A percentile compares a stretch with the other conserved stretches of the same genome.
Conservation (phyloP, 805 yeast genomes). For the Ogataea paradorogensis region DNA sequence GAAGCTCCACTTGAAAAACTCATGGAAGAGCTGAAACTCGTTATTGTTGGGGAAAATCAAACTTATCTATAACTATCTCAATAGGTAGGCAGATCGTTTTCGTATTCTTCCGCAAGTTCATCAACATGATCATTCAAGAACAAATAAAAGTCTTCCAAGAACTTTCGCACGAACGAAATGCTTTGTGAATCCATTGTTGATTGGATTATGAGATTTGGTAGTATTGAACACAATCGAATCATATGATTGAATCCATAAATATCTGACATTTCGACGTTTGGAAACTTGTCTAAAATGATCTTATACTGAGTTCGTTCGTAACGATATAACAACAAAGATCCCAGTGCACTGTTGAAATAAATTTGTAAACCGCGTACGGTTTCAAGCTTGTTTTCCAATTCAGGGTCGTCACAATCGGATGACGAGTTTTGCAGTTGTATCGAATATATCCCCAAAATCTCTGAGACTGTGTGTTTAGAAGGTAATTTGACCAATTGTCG, state of each 20-base stretch:
- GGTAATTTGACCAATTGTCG: conserved; percentile 70
- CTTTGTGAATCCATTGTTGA: conserved; percentile 81
- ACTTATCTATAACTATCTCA: conserved; percentile 15
- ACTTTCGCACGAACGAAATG: conserved; percentile 49
- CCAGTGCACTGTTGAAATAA: conserved; percentile 73
- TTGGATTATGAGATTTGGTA: conserved; percentile 81
- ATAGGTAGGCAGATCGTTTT: conserved; percentile 43
- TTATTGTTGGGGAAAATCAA: conserved; percentile 16
- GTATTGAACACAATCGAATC: conserved; percentile 66
- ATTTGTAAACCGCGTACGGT: conserved; percentile 64
- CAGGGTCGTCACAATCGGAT: conserved; percentile 41
- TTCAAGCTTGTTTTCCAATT: conserved; percentile 56
- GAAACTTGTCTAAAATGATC: conserved; percentile 38
- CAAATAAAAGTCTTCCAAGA: conserved; percentile 51
- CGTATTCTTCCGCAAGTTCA: conserved; percentile 42
- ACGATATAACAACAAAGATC: conserved; percentile 66
- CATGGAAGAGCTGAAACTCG: conserved; percentile 14
- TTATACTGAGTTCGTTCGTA: conserved; percentile 75
- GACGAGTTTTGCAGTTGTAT: conserved; percentile 3
- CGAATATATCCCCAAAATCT: conserved; percentile 52
- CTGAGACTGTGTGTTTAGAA: conserved; percentile 46
- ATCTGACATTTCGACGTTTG: conserved; percentile 30
- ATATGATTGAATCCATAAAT: conserved; percentile 83
- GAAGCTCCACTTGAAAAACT: conserved; percentile 2
- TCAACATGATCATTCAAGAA: conserved; percentile 47